These are phyloP conservation scores for Phoma sp. DNA, from an alignment of 2,329 filamentous ascomycete genomes.

Conservation along the genomic window DNA sequence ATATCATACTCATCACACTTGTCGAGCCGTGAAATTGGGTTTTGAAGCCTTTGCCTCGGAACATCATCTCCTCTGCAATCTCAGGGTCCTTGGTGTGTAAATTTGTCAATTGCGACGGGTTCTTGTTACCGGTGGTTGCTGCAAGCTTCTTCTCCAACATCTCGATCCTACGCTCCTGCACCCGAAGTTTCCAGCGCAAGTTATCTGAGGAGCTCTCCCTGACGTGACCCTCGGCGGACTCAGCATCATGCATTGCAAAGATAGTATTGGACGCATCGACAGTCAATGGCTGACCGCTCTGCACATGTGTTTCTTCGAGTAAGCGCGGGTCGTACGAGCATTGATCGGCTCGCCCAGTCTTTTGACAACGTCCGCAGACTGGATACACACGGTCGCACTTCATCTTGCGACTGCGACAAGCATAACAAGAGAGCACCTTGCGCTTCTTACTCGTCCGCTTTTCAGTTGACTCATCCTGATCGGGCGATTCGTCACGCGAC, in stretches of 20 bases:
- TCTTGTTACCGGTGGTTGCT: slow-evolving; percentile 25
- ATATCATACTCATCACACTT: slow-evolving; percentile 46
- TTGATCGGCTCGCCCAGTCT: slow-evolving; percentile 50
- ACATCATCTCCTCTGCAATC: slow-evolving; percentile 48
- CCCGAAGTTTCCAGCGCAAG: slow-evolving; percentile 36
- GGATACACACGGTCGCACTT: slow-evolving; percentile 56
- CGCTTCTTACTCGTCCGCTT: slow-evolving; percentile 52
- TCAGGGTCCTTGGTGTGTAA: slow-evolving; percentile 22
- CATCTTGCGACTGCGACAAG: slow-evolving; percentile 56
- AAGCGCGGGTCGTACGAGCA: slow-evolving; percentile 51
- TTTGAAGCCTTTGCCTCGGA: slow-evolving; percentile 54
- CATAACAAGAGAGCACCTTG: slow-evolving; percentile 56
- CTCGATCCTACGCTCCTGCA: slow-evolving; percentile 42
- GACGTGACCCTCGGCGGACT: slow-evolving; percentile 2
- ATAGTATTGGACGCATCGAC: slow-evolving; percentile 8
- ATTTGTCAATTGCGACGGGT: slow-evolving; percentile 26
- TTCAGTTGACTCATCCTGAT: slow-evolving; percentile 38
- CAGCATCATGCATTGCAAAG: slow-evolving; percentile 8
- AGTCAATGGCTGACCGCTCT: slow-evolving; percentile 4
- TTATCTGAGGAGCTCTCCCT: slow-evolving; percentile 22
- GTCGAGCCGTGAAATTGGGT: slow-evolving; percentile 54
- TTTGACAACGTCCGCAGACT: slow-evolving; percentile 53
- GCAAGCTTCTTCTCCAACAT: slow-evolving; percentile 39
- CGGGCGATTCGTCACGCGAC: slow-evolving; percentile 41
- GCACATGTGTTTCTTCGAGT: slow-evolving; percentile 36